Base-by-base conservation (phyloP, 495 filamentous ascomycete genomes). In the Apodospora peruviana region DNA sequence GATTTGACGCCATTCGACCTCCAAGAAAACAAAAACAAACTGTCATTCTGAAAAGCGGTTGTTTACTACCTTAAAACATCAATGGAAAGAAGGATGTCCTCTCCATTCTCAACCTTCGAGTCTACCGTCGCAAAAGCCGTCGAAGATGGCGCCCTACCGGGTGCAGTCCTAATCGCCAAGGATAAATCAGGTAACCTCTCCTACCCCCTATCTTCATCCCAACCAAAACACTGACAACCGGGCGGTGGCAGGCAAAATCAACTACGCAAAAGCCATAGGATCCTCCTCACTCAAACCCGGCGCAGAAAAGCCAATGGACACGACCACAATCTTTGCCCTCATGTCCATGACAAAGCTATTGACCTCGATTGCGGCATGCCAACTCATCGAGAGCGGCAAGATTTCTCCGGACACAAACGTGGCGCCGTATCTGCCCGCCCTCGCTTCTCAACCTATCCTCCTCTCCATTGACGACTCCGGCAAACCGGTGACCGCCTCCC, bases 341-440 rank as follows among this genome's bases (percentile, higher is more conserved):
- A 56, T 60, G 20, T 69, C 67, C 32, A 56, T 60, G 52, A 65
- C 65, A 12, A 72, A 71, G 22, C 55, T 73, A 40, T 47, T 61
- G 18, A 70, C 68, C 17, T 45, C 61, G 8, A 45, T 67, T 48
- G 50, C 54, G 14, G 44, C 56, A 2, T 45, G 70, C 21, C 70
- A 69, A 32, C 58, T 71, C 27, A 57, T 73, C 35, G 65, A 71
- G 2, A 49, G 52, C n/a, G 60, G 56, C 35, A 50, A 60, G 14
- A 9, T 72, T 32, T 46, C 50, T 17, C 64, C 70, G 21, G 67
- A 68, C 20, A 57, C 52, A 42, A 63, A 71, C 51, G 18, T 69
- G 2, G 47, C 55, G 5, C 32, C 47, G 0, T 29, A 56, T 43
- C 37, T 70, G 14, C 70, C 70, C 4, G 62, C 58, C 18, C 58